Conservation (phyloP, 2,329 filamentous ascomycete genomes). For the Calonectria multiphialidica region DNA sequence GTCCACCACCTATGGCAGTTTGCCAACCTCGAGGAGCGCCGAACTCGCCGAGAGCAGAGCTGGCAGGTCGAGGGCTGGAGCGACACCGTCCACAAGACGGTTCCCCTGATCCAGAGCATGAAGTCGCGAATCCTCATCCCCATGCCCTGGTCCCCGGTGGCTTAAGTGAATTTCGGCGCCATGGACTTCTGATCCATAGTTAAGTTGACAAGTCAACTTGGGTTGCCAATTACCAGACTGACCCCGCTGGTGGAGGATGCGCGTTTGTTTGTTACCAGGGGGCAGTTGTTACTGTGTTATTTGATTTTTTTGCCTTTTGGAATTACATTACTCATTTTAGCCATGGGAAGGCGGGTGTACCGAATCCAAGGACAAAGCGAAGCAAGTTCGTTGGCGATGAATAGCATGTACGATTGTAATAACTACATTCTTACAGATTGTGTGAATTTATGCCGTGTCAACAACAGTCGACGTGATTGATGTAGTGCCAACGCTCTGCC, state of each 20-base stretch:
- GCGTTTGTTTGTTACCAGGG: not conserved
- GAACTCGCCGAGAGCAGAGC: conserved; percentile 90
- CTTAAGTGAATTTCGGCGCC: conserved; percentile 59
- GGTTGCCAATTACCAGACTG: not conserved
- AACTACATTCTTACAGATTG: conserved; percentile 38
- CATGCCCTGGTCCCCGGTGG: conserved; percentile 96
- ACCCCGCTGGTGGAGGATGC: not conserved
- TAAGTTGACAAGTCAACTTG: not conserved
- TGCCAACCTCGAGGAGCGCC: conserved; percentile 94
- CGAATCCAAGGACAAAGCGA: conserved; percentile 32
- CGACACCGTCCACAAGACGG: conserved; percentile 97
- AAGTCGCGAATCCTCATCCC: conserved; percentile 93
- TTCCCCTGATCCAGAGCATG: conserved; percentile 96
- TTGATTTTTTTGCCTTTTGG: not conserved
- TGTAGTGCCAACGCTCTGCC: not conserved
- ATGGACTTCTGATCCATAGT: not conserved
- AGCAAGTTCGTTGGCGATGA: conserved; percentile 36
- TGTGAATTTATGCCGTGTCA: conserved; percentile 16
- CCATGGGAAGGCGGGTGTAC: conserved; percentile 28
- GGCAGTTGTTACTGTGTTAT: not conserved
- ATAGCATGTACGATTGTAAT: conserved; percentile 43
- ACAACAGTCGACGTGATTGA: conserved; percentile 3
- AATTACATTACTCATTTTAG: conserved; percentile 30
- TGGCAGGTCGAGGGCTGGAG: conserved; percentile 97
- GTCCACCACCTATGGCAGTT: conserved; percentile 99